These are phyloP conservation scores for Herpetomonas tarakana DNA, from an alignment of 208 protist species.

Conservation along the genomic window DNA sequence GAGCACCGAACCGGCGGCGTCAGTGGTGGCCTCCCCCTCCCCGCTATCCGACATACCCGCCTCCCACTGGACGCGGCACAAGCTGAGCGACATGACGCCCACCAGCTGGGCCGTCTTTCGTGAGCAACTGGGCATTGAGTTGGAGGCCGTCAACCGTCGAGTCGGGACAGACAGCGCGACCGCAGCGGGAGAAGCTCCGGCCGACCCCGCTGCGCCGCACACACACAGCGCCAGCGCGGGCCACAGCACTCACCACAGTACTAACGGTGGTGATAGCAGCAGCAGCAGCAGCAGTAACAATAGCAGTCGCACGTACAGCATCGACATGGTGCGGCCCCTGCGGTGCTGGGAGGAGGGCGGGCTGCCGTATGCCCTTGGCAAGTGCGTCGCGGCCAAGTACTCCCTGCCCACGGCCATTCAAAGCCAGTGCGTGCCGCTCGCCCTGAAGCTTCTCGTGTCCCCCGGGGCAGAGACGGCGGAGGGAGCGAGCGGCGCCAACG, in stretches of 20 bases:
- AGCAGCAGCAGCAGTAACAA: neutral
- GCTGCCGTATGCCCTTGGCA: slow-evolving; percentile 59
- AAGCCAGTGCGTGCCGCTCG: slow-evolving; percentile 71
- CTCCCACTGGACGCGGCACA: slow-evolving; percentile 53
- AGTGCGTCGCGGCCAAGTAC: slow-evolving; percentile 38
- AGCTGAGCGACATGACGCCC: slow-evolving; percentile 47
- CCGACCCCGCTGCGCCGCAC: neutral
- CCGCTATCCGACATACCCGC: neutral
- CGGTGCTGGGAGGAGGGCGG: slow-evolving; percentile 83
- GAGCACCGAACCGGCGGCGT: neutral
- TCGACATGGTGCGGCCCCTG: slow-evolving; percentile 30
- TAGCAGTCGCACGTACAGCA: slow-evolving; percentile 3
- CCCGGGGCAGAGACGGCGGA: neutral
- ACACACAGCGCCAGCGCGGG: neutral
- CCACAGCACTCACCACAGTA: no score
- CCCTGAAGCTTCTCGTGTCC: slow-evolving; percentile 5
- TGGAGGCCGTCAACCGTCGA: slow-evolving; percentile 43
- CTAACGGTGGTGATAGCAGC: neutral
- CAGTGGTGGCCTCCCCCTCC: neutral
- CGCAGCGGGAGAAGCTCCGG: neutral
- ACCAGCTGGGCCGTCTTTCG: slow-evolving; percentile 73
- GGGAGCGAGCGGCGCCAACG: neutral
- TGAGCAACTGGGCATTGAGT: slow-evolving; percentile 62
- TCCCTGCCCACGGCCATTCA: slow-evolving; percentile 75
- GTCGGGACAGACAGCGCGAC: neutral